phyloP scores from a whole-genome alignment of 2,329 filamentous ascomycete species.

The Fusarium penzigii region DNA sequence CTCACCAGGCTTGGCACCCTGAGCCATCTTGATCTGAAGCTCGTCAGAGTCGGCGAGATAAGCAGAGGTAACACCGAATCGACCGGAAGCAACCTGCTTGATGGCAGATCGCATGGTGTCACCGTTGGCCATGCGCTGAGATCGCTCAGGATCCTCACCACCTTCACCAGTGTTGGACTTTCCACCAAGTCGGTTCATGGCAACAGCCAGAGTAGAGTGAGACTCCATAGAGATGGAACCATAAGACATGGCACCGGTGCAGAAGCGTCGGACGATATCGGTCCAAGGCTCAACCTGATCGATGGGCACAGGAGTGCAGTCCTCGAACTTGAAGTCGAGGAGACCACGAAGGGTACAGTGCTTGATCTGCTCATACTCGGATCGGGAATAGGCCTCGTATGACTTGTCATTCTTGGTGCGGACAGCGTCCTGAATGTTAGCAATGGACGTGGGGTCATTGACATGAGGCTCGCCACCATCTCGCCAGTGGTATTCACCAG shows the following conservation, averaged over 20 bases:
- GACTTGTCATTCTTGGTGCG: constrained; percentile 98
- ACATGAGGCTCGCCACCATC: constrained; percentile 94
- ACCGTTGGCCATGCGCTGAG: constrained; percentile 81
- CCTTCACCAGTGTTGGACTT: constrained; percentile 98
- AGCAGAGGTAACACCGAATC: constrained; percentile 93
- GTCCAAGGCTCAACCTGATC: constrained; percentile 99
- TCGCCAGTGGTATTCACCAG: constrained; percentile 97
- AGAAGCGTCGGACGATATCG: constrained; percentile 94
- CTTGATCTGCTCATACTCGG: constrained; percentile 96
- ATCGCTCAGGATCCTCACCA: constrained; percentile 92
- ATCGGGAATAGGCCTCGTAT: constrained; percentile 91
- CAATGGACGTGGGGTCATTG: constrained; percentile 92
- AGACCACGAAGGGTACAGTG: constrained; percentile 91
- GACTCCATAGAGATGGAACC: constrained; percentile 98
- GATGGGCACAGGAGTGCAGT: constrained; percentile 80
- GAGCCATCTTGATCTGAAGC: constrained; percentile 98
- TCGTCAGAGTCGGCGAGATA: constrained; percentile 96
- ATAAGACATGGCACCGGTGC: constrained; percentile 97
- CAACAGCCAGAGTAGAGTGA: constrained; percentile 91
- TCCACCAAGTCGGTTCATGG: constrained; percentile 94
- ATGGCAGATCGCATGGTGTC: constrained; percentile 97
- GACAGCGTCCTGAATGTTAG: constrained; percentile 95
- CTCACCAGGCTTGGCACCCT: constrained; percentile 96
- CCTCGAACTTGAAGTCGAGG: constrained; percentile 94
- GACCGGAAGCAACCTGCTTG: constrained; percentile 94